Conservation (phyloP, 2,329 filamentous ascomycete species). For the Nemania sp. region DNA sequence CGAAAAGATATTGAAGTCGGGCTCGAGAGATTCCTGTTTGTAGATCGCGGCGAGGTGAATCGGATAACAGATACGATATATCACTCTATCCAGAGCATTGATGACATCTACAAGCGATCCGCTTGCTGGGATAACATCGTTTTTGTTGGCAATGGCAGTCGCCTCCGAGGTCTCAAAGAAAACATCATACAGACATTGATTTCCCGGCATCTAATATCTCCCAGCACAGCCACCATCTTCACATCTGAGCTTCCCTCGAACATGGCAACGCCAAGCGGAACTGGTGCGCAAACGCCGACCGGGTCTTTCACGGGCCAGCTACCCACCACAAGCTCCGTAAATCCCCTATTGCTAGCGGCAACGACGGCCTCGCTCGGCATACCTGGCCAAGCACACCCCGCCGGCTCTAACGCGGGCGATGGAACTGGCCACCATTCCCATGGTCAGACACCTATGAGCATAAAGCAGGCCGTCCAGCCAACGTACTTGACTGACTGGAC, state of each 20-base stretch:
- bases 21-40: conserved; percentile 73
- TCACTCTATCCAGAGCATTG: conserved; percentile 78
- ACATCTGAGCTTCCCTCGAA: conserved; percentile 95
- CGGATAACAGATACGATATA: conserved; percentile 84
- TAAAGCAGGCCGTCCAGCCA: conserved; percentile 77
- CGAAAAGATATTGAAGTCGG: conserved; percentile 76
- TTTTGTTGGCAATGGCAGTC: conserved; percentile 85
- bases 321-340: conserved; percentile 62
- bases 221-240: conserved; percentile 93
- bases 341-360: conserved; percentile 89
- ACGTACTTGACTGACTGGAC: conserved; percentile 93
- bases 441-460: conserved; percentile 77
- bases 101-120: conserved; percentile 82
- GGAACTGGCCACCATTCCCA: conserved; percentile 58
- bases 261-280: conserved; percentile 86
- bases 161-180: conserved; percentile 79
- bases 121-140: conserved; percentile 91
- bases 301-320: conserved; percentile 62
- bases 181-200: conserved; percentile 80
- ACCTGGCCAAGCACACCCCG: conserved; percentile 49
- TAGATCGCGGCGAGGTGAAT: conserved; percentile 74
- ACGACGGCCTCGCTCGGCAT: conserved; percentile 68
- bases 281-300: conserved; percentile 88
- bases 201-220: conserved; percentile 86
- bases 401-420: conserved; percentile 48